Percentiles rank a stretch among this genome's conserved stretches.
Conservation (phyloP, 2,329 filamentous ascomycete genomes). For the Rhexocercosporidium sp. region DNA sequence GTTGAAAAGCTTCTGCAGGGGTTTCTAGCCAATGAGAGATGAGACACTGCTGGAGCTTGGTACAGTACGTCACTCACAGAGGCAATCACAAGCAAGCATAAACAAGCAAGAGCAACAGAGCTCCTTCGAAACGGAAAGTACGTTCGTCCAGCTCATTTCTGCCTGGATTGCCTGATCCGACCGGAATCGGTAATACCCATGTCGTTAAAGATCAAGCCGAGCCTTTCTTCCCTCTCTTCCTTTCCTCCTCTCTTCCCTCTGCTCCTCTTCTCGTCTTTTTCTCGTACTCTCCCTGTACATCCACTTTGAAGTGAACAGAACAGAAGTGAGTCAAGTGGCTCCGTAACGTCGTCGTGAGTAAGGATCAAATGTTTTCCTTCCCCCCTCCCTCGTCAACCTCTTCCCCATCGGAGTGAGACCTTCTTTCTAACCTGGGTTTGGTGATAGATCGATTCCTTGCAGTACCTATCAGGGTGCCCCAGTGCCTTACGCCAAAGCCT, state of each 20-base stretch:
- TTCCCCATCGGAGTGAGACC: background rate
- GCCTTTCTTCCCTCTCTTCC: background rate
- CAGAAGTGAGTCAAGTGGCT: background rate
- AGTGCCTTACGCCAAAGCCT: background rate
- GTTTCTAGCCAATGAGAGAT: background rate
- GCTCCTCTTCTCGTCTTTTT: background rate
- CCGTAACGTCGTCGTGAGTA: background rate
- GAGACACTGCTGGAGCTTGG: background rate
- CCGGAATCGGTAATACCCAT: background rate
- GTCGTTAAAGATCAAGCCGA: background rate
- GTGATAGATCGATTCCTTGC: background rate
- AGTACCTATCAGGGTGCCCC: too few species aligned
- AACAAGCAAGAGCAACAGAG: too few species aligned
- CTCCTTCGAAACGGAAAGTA: background rate
- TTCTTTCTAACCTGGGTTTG: background rate
- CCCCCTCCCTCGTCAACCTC: background rate
- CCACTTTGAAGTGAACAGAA: background rate
- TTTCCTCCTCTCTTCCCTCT: conserved; percentile 3
- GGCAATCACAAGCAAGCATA: background rate
- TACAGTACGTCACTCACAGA: background rate
- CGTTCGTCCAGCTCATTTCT: background rate
- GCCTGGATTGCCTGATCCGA: conserved; percentile 2
- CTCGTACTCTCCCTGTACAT: background rate
- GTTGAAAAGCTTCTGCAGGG: background rate
- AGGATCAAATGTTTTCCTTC: background rate